Evolutionary conservation across 2,329 filamentous ascomycete genomes (phyloP), one percentile per base, ranked within the genome.

Genomic region (Claviceps sp.): DNA sequence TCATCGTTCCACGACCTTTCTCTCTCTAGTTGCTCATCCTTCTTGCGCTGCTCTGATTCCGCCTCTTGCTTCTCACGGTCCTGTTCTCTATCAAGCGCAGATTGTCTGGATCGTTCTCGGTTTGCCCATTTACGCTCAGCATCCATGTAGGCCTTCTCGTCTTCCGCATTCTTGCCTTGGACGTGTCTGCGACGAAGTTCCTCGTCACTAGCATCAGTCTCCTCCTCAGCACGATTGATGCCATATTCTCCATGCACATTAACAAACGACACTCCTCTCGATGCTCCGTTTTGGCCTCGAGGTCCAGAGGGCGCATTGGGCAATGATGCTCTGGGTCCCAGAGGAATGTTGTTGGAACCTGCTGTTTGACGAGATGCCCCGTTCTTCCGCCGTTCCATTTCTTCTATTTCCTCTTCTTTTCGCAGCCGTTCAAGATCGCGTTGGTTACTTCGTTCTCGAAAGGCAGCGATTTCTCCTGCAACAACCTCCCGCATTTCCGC

Each of bases 401-500:
- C 85, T 64, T 97, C 93, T 59, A 95, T 81, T 64, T 97, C 91
- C 65, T 98, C 93, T 67, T 98, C 93, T 45, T 85, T 77, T 62
- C 84, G 83, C 39, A 95, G 71, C 3, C 93, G 85, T 67, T 98
- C 93, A 62, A 94, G 72, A 63, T 98, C 93, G 41, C 91, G 79
- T 55, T 86, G 82, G 54, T 83, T 95, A 59, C 91, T 96, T 19
- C 91, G 80, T 58, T 98, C 93, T 57, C 93, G 80, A 73, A 98
- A 98, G 0, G 90, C 87, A 0, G 89, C 84, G 61, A 98, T 98
- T 65, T 98, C 94, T 53, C 85, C 85, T 0, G 93, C 88, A 16
- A 98, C 93, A 0, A 89, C 90, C 64, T 95, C 93, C 24, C 93
- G 84, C 89, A 95, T 94, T 64, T 97, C 93, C 1, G 88, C 85